Conservation (phyloP, 1,139 yeast species). For the Zygosaccharomyces pseudobailii region DNA sequence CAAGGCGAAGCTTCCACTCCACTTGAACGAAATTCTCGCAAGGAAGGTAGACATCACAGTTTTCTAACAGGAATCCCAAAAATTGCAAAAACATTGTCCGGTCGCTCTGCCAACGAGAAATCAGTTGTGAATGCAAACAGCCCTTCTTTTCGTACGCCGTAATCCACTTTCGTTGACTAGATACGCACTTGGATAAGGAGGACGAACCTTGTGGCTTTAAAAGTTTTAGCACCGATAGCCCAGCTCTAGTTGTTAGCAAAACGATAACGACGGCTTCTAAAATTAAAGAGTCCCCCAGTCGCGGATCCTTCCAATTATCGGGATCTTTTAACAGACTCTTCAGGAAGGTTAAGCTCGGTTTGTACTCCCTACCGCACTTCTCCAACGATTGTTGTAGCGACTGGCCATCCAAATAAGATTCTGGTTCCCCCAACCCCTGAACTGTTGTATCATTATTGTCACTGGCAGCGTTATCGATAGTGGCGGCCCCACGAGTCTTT, state of each 20-base stretch:
- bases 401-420: neutral
- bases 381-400: conserved; percentile 3
- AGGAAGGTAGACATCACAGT: conserved; percentile 14
- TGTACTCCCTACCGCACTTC: conserved; percentile 3
- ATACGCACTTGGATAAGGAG: conserved; percentile 8
- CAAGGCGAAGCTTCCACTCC: conserved; percentile 14
- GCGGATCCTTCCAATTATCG: neutral
- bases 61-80: conserved; percentile 17
- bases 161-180: conserved; percentile 8
- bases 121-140: conserved; percentile 10
- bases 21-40: conserved; percentile 10
- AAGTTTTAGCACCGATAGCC: conserved; percentile 17
- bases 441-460: neutral
- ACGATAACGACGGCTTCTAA: conserved; percentile 20
- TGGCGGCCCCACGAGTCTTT: neutral
- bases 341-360: conserved; percentile 4
- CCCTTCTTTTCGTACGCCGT: conserved; percentile 2
- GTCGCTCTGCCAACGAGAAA: conserved; percentile 13
- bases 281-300: conserved; percentile 4
- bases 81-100: conserved; percentile 14
- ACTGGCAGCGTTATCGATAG: neutral
- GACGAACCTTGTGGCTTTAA: conserved; percentile 2
- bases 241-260: conserved; percentile 24
- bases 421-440: neutral
- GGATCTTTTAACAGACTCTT: conserved; percentile 5